These are phyloP conservation scores for Microstegium vimineum DNA, from an alignment of 176 grass and related monocot species.

Conservation along the genomic window DNA sequence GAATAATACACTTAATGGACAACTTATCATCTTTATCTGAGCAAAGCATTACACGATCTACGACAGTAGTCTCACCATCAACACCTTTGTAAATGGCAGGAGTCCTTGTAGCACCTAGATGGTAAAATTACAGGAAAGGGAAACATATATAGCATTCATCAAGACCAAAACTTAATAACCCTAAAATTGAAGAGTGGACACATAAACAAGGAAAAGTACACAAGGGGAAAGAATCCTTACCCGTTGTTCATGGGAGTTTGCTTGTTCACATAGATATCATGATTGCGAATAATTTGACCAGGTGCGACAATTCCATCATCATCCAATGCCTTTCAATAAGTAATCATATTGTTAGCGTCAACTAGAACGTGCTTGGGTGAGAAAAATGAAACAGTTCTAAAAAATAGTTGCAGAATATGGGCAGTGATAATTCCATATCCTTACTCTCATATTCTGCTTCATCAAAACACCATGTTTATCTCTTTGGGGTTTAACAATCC, in stretches of 20 bases:
- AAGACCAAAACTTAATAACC: neutral
- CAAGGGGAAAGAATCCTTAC: constrained; percentile 9
- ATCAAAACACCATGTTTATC: constrained; percentile 51
- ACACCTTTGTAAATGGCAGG: constrained; percentile 74
- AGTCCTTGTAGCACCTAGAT: constrained; percentile 54
- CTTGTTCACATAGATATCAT: constrained; percentile 91
- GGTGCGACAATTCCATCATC: constrained; percentile 81
- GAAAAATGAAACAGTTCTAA: neutral
- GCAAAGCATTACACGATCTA: constrained; percentile 82
- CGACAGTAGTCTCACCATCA: constrained; percentile 83
- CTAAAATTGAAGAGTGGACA: neutral
- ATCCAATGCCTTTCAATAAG: constrained; percentile 67
- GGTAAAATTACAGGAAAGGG: neutral
- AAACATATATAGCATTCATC: constrained; percentile 22
- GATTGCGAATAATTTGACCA: constrained; percentile 86
- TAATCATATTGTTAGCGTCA: neutral
- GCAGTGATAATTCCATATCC: neutral
- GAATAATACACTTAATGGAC: constrained; percentile 90
- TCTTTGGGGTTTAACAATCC: constrained; percentile 64
- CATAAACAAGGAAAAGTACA: constrained; percentile 6
- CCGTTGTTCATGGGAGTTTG: constrained; percentile 40
- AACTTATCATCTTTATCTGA: constrained; percentile 78
- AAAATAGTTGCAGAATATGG: neutral
- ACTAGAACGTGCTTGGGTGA: neutral
- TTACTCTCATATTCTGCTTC: constrained; percentile 68